phyloP scores from a whole-genome alignment of 202 grass and related monocot genomes.

The Carex sylvatica region DNA sequence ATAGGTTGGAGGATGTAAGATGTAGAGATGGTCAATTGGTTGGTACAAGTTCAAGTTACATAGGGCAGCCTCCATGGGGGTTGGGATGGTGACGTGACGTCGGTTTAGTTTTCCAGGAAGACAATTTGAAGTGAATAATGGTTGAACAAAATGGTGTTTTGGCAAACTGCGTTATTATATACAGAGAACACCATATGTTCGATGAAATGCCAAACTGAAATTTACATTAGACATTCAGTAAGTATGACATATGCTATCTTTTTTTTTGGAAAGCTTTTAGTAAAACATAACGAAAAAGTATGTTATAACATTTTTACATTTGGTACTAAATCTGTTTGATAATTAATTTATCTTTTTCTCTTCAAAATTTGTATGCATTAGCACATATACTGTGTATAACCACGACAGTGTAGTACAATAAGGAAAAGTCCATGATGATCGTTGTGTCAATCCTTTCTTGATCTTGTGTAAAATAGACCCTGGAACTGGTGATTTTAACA shows the following conservation, averaged over 20 bases:
- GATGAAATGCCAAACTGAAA: neutral
- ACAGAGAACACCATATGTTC: neutral
- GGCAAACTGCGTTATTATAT: neutral
- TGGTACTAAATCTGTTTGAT: too few species aligned
- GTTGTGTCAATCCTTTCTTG: too few species aligned
- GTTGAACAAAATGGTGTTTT: neutral
- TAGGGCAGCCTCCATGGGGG: neutral
- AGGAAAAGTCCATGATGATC: too few species aligned
- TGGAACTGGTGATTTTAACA: too few species aligned
- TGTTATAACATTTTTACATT: neutral
- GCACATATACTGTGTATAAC: too few species aligned
- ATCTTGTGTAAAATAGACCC: too few species aligned
- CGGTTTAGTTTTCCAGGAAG: neutral
- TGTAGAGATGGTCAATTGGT: too few species aligned
- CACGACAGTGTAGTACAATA: too few species aligned
- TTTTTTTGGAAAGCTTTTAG: neutral
- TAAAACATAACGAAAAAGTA: neutral
- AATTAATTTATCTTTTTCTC: too few species aligned
- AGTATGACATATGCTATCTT: neutral
- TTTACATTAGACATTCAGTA: neutral
- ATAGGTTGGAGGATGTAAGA: too few species aligned
- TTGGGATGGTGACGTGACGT: neutral
- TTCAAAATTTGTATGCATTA: too few species aligned
- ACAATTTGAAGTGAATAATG: neutral
- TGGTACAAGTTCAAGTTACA: too few species aligned